Evolutionary conservation across 257 asterid species (phyloP).

Genomic region (Ophiorrhiza pumila): DNA sequence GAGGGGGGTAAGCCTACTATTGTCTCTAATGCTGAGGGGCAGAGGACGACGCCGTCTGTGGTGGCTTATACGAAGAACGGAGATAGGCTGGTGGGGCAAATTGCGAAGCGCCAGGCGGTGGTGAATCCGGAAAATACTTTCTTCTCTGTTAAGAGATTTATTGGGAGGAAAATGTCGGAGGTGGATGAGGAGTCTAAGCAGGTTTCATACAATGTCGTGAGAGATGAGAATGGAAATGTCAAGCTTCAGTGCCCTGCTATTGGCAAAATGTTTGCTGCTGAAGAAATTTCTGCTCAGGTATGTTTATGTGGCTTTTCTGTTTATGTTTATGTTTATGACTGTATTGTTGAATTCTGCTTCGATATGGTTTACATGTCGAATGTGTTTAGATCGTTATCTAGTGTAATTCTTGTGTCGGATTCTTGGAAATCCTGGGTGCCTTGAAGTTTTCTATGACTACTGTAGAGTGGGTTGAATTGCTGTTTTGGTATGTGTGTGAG

Average conservation of each 20-base stretch:
- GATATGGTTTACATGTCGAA: background rate
- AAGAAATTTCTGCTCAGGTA: constrained; percentile 95
- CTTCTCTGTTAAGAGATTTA: constrained; percentile 84
- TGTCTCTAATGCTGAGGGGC: constrained; percentile 85
- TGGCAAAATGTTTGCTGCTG: constrained; percentile 84
- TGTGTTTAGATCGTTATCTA: background rate
- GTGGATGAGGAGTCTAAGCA: constrained; percentile 91
- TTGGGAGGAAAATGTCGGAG: constrained; percentile 88
- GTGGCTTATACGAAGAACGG: constrained; percentile 82
- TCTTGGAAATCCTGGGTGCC: background rate
- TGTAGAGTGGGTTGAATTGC: too few relatives aligned
- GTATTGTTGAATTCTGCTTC: background rate
- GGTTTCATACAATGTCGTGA: constrained; percentile 72
- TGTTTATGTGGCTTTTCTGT: background rate
- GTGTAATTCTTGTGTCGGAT: background rate
- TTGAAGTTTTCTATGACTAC: background rate
- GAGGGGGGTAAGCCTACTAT: constrained; percentile 95
- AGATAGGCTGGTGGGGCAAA: constrained; percentile 85
- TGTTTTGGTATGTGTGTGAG: background rate
- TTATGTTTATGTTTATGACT: too few relatives aligned
- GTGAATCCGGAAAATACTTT: constrained; percentile 86
- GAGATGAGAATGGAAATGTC: constrained; percentile 87
- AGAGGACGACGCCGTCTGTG: constrained; percentile 86
- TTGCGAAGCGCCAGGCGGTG: constrained; percentile 90
- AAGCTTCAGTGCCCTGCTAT: constrained; percentile 93